Evolutionary conservation across 192 early-diverging fungal species (phyloP), one percentile per base, ranked within the genome.

Genomic region (Coemansia sp.): DNA sequence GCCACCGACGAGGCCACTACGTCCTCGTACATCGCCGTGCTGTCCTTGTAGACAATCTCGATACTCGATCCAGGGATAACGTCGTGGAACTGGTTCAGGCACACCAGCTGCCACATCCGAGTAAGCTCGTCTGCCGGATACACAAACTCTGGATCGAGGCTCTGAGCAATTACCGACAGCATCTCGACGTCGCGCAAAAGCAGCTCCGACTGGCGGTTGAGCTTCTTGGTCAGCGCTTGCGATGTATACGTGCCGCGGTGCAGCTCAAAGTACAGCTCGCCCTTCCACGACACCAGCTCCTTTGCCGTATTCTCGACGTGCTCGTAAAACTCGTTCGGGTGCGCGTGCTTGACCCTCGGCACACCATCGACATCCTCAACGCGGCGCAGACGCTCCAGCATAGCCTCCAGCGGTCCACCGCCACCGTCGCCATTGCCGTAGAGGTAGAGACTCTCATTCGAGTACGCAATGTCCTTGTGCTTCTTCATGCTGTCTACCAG

Each of bases 401-500:
- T 96, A 36, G 77, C 81, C 32, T 86, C 74, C 1, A 87, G 74
- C 6, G 96, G 95, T 1, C 96, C 96, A 51, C 95, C 98, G 15
- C 97, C 97, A 43, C 98, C 98, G 76, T 99, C 96, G 39, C 98
- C 96, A 73, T 96, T 91, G 53, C 98, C 96, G 75, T 91, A 99
- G n/a, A 96, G 85, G 49, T 94, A 79, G 36, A 99, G 79, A 65
- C 90, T 92, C 67, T 94, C 86, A 75, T 94, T 95, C 19, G 88
- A 88, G 78, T 90, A 94, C 7, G 86, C 89, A 40, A 92, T 83
- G 68, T 99, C 96, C 66, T 90, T 90, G 85, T 99, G 93, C 76
- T 95, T 96, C 49, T 76, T 82, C 11, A 97, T 90, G 53, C 91
- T 90, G 31, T 64, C 47, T 25, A 83, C 68, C 9, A 92, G 60